Evolutionary conservation across 2,329 filamentous ascomycete species (phyloP).

Genomic region (Hypoxylon sp.): DNA sequence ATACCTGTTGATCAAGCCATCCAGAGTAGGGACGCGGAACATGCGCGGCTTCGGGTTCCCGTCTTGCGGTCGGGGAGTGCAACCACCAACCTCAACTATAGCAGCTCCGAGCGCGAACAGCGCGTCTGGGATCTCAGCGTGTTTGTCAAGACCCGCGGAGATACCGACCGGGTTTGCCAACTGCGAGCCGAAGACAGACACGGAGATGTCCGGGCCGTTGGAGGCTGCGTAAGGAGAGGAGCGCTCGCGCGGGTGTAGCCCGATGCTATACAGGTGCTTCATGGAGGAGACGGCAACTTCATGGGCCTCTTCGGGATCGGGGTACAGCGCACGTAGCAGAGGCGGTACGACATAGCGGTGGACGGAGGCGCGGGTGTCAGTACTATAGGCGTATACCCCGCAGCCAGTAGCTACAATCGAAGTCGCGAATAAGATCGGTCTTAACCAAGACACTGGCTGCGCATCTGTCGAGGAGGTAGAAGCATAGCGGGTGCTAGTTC

Average conservation of each 20-base stretch:
- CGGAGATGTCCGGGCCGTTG: conserved; percentile 54
- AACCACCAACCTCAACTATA: conserved; percentile 92
- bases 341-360: conserved; percentile 77
- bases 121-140: conserved; percentile 87
- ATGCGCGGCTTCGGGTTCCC: conserved; percentile 91
- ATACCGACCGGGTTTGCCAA: conserved; percentile 91
- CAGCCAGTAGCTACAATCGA: conserved; percentile 58
- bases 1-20: conserved; percentile 94
- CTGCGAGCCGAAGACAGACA: conserved; percentile 78
- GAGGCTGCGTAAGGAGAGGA: conserved; percentile 46
- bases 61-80: conserved; percentile 86
- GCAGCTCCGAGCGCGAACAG: conserved; percentile 87
- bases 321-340: conserved; percentile 72
- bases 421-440: conserved; percentile 57
- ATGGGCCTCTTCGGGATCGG: conserved; percentile 93
- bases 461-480: conserved; percentile 36
- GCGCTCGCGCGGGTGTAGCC: conserved; percentile 87
- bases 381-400: conserved; percentile 74
- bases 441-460: conserved; percentile 51
- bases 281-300: conserved; percentile 79
- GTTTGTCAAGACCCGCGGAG: conserved; percentile 95
- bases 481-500: conserved; percentile 38
- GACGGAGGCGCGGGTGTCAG: conserved; percentile 78
- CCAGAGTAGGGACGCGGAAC: conserved; percentile 84
- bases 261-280: conserved; percentile 78